Evolutionary conservation across 192 early-diverging fungal species (phyloP).

Genomic region (Entomortierella chlamydospora): DNA sequence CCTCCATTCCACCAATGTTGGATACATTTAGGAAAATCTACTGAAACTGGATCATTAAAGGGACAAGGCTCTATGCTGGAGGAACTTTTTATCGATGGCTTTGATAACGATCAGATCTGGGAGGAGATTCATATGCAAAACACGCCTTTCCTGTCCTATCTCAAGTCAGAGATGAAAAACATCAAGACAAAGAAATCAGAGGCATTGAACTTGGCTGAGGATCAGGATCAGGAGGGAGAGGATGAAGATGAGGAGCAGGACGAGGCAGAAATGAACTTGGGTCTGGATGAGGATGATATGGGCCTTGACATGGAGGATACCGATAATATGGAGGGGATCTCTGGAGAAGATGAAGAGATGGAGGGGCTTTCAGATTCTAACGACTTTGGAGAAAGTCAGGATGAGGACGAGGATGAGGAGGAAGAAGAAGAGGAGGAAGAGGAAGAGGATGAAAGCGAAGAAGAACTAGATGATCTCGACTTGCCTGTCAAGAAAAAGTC

Average conservation of each 20-base stretch:
- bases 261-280: constrained; percentile 58
- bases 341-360: constrained; percentile 42
- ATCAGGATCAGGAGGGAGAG: constrained; percentile 59
- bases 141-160: constrained; percentile 77
- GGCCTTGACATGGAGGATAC: constrained; percentile 53
- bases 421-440: constrained; percentile 58
- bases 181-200: constrained; percentile 57
- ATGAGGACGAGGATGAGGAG: constrained; percentile 51
- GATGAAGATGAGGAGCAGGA: constrained; percentile 56
- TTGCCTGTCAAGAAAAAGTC: constrained; percentile 55
- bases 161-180: constrained; percentile 59
- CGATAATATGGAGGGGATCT: constrained; percentile 56
- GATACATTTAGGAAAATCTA: constrained; percentile 60
- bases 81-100: constrained; percentile 75
- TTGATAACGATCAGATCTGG: constrained; percentile 92
- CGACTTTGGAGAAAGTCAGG: constrained; percentile 8
- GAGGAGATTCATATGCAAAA: constrained; percentile 91
- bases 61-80: constrained; percentile 60
- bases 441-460: constrained; percentile 56
- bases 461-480: constrained; percentile 54
- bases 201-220: not conserved
- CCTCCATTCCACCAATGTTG: not conserved
- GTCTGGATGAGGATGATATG: constrained; percentile 55
- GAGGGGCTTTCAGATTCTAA: constrained; percentile 45
- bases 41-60: constrained; percentile 54